A percentile compares a stretch with the other conserved stretches of the same genome.
These are phyloP conservation scores for Ramularia collo-cygni DNA, from an alignment of 2,329 filamentous ascomycete genomes.

Conservation along the genomic window DNA sequence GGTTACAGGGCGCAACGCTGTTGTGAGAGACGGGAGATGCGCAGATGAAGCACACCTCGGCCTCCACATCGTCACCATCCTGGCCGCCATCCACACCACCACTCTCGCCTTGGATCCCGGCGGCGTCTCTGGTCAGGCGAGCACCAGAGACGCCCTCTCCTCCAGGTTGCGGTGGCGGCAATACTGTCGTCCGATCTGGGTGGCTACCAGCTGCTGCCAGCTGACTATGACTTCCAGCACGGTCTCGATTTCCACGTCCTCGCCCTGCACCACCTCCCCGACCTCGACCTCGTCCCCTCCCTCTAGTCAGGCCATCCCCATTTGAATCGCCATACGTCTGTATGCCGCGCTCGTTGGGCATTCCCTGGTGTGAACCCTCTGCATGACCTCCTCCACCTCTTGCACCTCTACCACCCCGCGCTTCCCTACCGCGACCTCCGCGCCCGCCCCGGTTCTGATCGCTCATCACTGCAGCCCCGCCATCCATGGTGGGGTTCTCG, in stretches of 20 bases:
- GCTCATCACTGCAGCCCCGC: slow-evolving; percentile 5
- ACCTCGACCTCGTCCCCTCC: slow-evolving; percentile 23
- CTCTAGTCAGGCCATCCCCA: slow-evolving; percentile 13
- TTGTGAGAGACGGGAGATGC: slow-evolving; percentile 83
- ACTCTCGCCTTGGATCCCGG: slow-evolving; percentile 29
- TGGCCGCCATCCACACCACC: slow-evolving; percentile 13
- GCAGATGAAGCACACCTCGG: slow-evolving; percentile 94
- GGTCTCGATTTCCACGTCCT: slow-evolving; percentile 32
- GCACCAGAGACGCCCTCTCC: slow-evolving; percentile 37
- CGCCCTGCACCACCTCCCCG: slow-evolving; percentile 28
- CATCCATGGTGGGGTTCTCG: slow-evolving; percentile 8
- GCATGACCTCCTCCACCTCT: slow-evolving; percentile 4
- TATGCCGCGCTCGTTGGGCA: slow-evolving; percentile 9
- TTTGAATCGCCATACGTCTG: slow-evolving; percentile 9
- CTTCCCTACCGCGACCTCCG: slow-evolving; percentile 16
- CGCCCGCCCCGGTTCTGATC: slow-evolving; percentile 7
- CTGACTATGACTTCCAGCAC: slow-evolving; percentile 24
- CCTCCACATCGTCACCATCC: slow-evolving; percentile 33
- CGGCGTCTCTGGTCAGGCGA: slow-evolving; percentile 44
- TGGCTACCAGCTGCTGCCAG: slow-evolving; percentile 15
- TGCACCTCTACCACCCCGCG: slow-evolving; percentile 13
- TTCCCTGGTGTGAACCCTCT: slow-evolving; percentile 2
- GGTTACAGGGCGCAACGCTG: slow-evolving; percentile 88
- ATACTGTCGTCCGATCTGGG: slow-evolving; percentile 20
- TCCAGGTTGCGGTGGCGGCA: slow-evolving; percentile 34